Percentiles rank a stretch among this genome's conserved stretches.
phyloP scores from a whole-genome alignment of 2,329 filamentous ascomycete genomes.

The Pseudofabraea citricarpa region DNA sequence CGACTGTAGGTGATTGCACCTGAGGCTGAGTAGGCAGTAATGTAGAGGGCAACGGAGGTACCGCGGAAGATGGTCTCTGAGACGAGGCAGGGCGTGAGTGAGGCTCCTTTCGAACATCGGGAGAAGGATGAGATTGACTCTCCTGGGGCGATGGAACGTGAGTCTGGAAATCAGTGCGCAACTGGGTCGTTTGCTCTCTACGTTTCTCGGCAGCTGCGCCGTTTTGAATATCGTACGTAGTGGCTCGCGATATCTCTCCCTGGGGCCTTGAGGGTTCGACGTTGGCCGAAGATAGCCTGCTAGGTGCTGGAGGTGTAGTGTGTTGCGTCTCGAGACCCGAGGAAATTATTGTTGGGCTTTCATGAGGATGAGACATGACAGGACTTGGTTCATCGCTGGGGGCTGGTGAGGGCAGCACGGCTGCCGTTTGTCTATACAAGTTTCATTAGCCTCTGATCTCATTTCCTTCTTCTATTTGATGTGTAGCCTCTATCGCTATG shows the following conservation, averaged over 20 bases:
- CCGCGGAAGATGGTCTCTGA: neutral
- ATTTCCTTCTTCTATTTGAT: no score
- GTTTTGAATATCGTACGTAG: no score
- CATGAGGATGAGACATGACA: slow-evolving; percentile 29
- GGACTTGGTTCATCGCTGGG: slow-evolving; percentile 57
- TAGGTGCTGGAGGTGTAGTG: neutral
- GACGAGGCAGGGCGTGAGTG: neutral
- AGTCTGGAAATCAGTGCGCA: neutral
- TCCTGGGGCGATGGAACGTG: neutral
- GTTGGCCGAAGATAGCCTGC: no score
- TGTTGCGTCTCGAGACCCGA: neutral
- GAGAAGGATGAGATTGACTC: neutral
- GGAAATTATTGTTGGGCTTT: slow-evolving; percentile 7
- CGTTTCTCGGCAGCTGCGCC: neutral
- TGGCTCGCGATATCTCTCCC: no score
- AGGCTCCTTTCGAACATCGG: neutral
- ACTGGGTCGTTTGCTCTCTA: neutral
- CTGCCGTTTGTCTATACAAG: no score
- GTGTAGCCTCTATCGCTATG: no score
- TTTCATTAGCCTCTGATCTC: no score
- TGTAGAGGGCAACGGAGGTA: neutral
- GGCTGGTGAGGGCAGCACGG: slow-evolving; percentile 55
- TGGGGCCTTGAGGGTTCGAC: no score
- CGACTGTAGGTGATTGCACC: neutral
- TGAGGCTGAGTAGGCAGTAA: neutral